Base-by-base conservation (phyloP, 1,139 yeast species). In the Candida anutae region DNA sequence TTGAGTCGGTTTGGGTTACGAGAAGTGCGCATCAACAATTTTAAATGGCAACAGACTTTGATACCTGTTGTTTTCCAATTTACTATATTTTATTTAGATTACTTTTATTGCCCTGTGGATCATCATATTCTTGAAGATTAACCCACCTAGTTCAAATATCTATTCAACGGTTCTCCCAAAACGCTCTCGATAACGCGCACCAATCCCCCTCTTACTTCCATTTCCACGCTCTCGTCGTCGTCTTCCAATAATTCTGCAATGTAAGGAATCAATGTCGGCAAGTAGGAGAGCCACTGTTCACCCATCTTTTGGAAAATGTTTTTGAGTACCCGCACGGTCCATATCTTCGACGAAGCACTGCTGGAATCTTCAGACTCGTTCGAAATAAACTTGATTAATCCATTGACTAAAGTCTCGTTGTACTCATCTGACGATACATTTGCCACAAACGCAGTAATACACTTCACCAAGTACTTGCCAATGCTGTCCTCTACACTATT, bases 211-310 rank as follows among this genome's bases (percentile, higher is more conserved):
- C 96, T 80, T 4, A 87, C 95, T 54, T 85, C 96, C 49, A 75
- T 53, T 55, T 90, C 98, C 17, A 93, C 95, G 26, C 72, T 75
- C 54, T 93, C 98, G 39, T 88, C 94, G 36, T 90, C 97, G 51
- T 88, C 97, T 51, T 90, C 98, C 38, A 90, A 67, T 36, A 93
- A 62, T 56, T 90, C 99, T 5, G 97, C 96, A 53, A 90, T 84
- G 38, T 85, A 72, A 23, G 99, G 99, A 37, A 93, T 94, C 45
- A 90, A 69, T 46, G 90, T 95, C 15, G 98, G 98, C 48, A 90
- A 69, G 63, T 83, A 70, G 21, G 80, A 62, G 38, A 90, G 71
- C 98, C 98, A 90, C 52, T 79, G 87, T 47, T 90, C 97, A 29
- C 97, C 97, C 50, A 87, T 78, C 62, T 83, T 83, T 41, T 83